These are phyloP conservation scores for Talaromyces amestolkiae DNA, from an alignment of 2,329 filamentous ascomycete genomes.

Conservation along the genomic window DNA sequence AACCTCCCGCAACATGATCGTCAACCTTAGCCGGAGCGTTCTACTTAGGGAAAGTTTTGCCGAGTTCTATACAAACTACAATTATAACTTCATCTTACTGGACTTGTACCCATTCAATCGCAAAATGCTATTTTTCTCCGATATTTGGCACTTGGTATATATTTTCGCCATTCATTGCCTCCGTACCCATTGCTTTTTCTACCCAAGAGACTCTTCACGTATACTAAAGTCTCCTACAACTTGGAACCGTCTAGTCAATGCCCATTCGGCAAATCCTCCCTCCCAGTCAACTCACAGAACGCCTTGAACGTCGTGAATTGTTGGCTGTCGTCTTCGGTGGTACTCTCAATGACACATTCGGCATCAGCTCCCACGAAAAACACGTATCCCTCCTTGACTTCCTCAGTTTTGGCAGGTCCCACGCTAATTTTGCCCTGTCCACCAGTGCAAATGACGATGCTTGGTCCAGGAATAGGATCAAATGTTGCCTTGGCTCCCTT, in stretches of 20 bases:
- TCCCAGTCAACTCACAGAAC: conserved; percentile 75
- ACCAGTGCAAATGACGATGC: conserved; percentile 85
- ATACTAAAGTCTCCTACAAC: background rate
- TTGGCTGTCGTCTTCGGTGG: conserved; percentile 59
- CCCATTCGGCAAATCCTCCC: conserved; percentile 40
- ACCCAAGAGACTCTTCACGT: background rate
- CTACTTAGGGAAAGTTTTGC: conserved; percentile 5
- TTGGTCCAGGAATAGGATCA: conserved; percentile 81
- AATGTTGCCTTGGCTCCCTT: conserved; percentile 80
- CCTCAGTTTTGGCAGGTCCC: conserved; percentile 69
- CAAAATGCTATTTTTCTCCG: background rate
- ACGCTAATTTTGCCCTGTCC: conserved; percentile 83
- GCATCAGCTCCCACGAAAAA: conserved; percentile 88
- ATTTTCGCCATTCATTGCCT: background rate
- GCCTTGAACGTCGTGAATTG: conserved; percentile 88
- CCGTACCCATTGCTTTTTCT: background rate
- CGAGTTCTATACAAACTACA: background rate
- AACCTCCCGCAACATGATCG: background rate
- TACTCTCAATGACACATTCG: conserved; percentile 72
- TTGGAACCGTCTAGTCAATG: conserved; percentile 24
- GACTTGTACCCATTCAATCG: background rate
- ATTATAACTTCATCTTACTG: background rate
- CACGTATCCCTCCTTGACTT: conserved; percentile 69
- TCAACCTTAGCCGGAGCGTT: background rate
- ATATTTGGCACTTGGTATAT: background rate